Evolutionary conservation across 306 rosid genomes (phyloP).

Genomic region (Glycine soja): DNA sequence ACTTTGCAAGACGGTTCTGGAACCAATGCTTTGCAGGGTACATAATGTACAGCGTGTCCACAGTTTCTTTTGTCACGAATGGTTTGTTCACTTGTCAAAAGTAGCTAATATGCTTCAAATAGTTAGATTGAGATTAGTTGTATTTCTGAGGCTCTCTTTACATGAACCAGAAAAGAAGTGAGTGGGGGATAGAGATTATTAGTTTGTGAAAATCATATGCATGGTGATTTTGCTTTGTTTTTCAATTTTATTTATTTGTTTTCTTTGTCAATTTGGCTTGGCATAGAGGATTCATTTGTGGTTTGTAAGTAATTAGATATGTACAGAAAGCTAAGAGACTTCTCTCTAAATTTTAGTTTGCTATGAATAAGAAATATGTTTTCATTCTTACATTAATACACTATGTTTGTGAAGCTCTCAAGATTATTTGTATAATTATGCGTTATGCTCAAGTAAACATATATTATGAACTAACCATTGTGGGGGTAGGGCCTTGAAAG

Average conservation of each 20-base stretch:
- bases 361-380: conserved; percentile 39
- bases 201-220: conserved; percentile 41
- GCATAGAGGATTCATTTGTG: conserved; percentile 27
- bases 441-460: conserved; percentile 9
- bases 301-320: conserved; percentile 45
- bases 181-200: conserved; percentile 34
- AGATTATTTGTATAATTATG: background rate
- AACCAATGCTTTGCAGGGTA: conserved; percentile 31
- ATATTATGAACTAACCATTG: background rate
- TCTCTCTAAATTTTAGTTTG: conserved; percentile 34
- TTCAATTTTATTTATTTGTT: background rate
- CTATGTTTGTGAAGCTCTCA: background rate
- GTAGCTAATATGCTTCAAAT: background rate
- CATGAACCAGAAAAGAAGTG: conserved; percentile 42
- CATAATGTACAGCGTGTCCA: conserved; percentile 40
- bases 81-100: conserved; percentile 36
- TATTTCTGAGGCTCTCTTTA: conserved; percentile 38
- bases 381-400: background rate
- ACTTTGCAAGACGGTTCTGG: conserved; percentile 48
- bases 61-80: conserved; percentile 36
- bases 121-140: conserved; percentile 39
- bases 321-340: conserved; percentile 50
- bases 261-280: conserved; percentile 27
- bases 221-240: conserved; percentile 37
- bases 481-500: conserved; percentile 5